Evolutionary conservation across 163 green algal genomes (phyloP).

Genomic region (Scenedesmus sp.): DNA sequence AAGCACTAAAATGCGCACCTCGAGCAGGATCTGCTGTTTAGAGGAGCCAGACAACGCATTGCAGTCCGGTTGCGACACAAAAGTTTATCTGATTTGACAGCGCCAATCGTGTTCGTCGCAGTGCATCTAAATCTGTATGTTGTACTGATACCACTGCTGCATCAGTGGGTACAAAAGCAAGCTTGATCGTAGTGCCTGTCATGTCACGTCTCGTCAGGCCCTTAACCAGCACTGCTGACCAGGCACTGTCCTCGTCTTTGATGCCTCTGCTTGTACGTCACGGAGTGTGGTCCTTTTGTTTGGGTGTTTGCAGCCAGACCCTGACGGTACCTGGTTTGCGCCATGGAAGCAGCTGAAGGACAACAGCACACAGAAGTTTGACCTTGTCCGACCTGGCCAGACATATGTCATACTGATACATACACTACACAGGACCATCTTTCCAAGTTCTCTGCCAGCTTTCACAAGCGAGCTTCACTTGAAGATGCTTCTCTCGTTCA

Average conservation of each 20-base stretch:
- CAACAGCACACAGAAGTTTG: neutral
- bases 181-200: slow-evolving; percentile 5
- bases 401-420: too few species aligned
- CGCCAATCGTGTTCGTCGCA: neutral
- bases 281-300: too few species aligned
- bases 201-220: neutral
- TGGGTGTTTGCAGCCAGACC: too few species aligned
- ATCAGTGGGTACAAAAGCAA: neutral
- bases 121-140: neutral
- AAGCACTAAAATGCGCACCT: neutral
- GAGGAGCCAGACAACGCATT: neutral
- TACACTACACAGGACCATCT: too few species aligned
- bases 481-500: too few species aligned
- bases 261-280: neutral
- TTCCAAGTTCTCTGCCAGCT: neutral
- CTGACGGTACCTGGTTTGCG: neutral
- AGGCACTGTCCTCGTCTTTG: neutral
- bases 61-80: neutral
- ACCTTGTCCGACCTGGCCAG: neutral
- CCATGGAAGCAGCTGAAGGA: neutral
- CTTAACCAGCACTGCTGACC: neutral
- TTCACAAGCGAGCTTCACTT: neutral
- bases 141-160: neutral
- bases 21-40: neutral
- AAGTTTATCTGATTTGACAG: neutral